A percentile compares a stretch with the other conserved stretches of the same genome.
These are phyloP conservation scores for Kernera saxatilis DNA, from an alignment of 345 rosid species.

Conservation along the genomic window DNA sequence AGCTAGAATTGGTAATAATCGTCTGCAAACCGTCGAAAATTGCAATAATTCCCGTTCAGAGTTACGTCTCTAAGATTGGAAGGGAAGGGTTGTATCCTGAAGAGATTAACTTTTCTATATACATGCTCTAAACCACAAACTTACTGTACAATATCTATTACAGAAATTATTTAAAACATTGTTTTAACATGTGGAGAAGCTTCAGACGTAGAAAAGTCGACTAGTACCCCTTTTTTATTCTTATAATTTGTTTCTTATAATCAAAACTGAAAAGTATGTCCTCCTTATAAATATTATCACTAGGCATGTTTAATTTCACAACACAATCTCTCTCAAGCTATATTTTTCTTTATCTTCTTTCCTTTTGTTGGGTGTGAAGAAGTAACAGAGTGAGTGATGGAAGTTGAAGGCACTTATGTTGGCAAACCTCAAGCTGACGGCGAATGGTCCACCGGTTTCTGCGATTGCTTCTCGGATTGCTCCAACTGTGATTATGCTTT, in stretches of 20 bases:
- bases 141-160: neutral
- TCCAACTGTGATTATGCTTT: conserved; percentile 15
- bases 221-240: neutral
- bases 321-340: neutral
- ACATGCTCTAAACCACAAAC: neutral
- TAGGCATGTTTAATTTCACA: neutral
- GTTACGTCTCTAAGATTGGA: neutral
- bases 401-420: neutral
- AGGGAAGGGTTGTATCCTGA: neutral
- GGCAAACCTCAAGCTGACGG: conserved; percentile 8
- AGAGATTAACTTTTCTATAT: neutral
- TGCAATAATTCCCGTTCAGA: neutral
- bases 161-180: neutral
- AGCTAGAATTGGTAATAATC: too few species aligned
- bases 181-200: neutral
- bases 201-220: neutral
- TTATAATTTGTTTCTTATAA: neutral
- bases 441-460: conserved; percentile 43
- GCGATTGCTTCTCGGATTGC: conserved; percentile 34
- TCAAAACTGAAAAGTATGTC: neutral
- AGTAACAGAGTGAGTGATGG: neutral
- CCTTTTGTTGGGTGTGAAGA: neutral
- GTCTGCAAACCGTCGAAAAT: neutral
- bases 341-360: neutral
- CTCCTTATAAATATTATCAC: neutral